Conservation (phyloP, 805 yeast genomes). For the Yarrowia porcina region DNA sequence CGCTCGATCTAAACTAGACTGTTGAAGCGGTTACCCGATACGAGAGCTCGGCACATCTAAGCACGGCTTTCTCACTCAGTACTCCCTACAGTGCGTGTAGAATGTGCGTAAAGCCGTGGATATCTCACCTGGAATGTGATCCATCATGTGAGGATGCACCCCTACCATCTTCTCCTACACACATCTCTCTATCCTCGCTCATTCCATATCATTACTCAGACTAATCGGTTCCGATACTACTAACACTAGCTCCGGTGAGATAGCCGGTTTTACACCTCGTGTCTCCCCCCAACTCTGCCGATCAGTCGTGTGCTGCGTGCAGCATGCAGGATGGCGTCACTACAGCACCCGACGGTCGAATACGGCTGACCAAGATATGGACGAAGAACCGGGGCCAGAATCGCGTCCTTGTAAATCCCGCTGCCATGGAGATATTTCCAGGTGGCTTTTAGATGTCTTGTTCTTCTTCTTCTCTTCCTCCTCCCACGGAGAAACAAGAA, state of each 20-base stretch:
- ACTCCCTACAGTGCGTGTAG: background rate
- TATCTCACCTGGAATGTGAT: too few species aligned
- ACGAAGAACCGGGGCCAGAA: background rate
- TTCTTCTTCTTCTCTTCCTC: background rate
- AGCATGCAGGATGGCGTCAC: slow-evolving; percentile 4
- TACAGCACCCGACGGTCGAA: background rate
- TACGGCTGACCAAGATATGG: background rate
- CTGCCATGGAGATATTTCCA: slow-evolving; percentile 1
- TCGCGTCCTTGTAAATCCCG: background rate
- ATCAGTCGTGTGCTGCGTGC: slow-evolving; percentile 1
- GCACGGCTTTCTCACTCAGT: too few species aligned
- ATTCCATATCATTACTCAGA: background rate
- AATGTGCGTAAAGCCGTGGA: background rate
- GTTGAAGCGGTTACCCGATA: too few species aligned
- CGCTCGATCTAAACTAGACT: too few species aligned
- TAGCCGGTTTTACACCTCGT: background rate
- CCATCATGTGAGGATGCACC: too few species aligned
- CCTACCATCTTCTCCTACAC: background rate
- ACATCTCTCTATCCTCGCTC: background rate
- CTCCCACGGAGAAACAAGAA: background rate
- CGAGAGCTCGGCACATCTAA: too few species aligned
- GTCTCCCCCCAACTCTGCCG: background rate
- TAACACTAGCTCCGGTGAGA: too few species aligned
- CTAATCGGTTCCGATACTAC: too few species aligned
- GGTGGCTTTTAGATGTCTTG: background rate